Base-by-base conservation (phyloP, 177 flowering plant genomes). In the Vitis hybrid region DNA sequence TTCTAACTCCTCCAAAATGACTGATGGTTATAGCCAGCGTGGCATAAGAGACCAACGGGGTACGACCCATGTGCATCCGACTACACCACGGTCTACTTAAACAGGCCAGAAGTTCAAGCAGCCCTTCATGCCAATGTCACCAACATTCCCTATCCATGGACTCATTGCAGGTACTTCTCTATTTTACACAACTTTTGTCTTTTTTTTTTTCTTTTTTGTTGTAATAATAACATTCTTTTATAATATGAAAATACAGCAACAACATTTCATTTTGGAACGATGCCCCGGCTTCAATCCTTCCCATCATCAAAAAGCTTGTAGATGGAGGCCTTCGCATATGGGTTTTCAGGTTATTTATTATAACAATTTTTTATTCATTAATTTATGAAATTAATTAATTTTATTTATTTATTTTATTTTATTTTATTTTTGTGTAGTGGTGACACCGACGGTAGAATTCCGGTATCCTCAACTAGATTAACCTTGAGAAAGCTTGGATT, bases 391-490 rank as follows among this genome's bases (percentile, higher is more conserved):
- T 41, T 6, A 41, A 41, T 2, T 55, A 61, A 30, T 46, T 3
- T 24, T 2, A 15, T 9, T 27, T n/a, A 9, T 58, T 55, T 7
- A n/a, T 4, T 35, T 51, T 6, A 32, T 24, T 24, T 24, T 2
- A 24, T 24, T 24, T 24, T 0, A 3, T 8, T n/a, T 49, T 32
- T 51, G 53, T 54, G 32, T 77, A 88, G 94, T 74, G 95, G 93
- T n/a, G 95, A 90, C 54, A 78, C 85, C 1, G 95, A 90, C 67
- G 90, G 88, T 9, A 83, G 88, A 80, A 59, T 88, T 30, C 91
- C 90, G 8, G 90, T 86, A 12, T 83, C 91, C 1, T 55, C 86
- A 14, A 83, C 92, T 0, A 80, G 91, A 64, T 85, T 66, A 35
- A 51, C 84, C 0, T 70, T 83, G 54, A 77, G 41, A 50, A 88